Base-by-base conservation (phyloP, 129 eudicot species). In the Calendula officinalis region DNA sequence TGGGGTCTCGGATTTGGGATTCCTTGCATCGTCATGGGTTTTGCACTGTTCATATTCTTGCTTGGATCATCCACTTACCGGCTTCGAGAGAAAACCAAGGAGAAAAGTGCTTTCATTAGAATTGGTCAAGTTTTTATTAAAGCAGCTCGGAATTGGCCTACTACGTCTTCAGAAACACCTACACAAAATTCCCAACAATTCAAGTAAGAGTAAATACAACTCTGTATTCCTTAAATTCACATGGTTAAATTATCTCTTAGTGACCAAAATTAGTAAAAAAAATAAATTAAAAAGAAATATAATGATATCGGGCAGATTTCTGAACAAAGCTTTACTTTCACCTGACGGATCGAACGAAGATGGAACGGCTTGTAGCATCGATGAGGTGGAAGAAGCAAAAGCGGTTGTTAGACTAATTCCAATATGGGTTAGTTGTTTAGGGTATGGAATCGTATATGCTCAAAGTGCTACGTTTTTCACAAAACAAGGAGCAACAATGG, bases 1-100 rank as follows among this genome's bases (percentile, higher is more conserved):
- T 87, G 95, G 95, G 86, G 68, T 37, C 56, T 84, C 9, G 95
- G 95, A 1, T 84, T 88, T 75, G 86, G 84, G 33, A 84, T 82
- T 41, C 89, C 91, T 10, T 79, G 86, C 65, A 64, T 77, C 44
- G 40, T 78, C 48, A 70, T 81, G 86, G 70, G 46, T 12, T 32
- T 82, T 56, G 77, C 86, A 0, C 73, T 88, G 39, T 43, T 60
- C 7, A 12, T 81, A 27, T 84, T 76, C 71, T 17, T 88, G 70
- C 13, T 71, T 14, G 96, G 96, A 60, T 70, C 70, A 7, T 68
- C 45, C 48, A 72, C 74, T 11, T 87, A 87, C 36, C 72, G 90
- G 44, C 75, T 73, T 68, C 48, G 37, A 10, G 48, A 62, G 17
- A 78, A 69, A 52, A 30, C 5, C 13, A 66, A 62, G 3, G 84